These are phyloP conservation scores for Setaria italica DNA, from an alignment of 202 grass and related monocot species.

Conservation along the genomic window DNA sequence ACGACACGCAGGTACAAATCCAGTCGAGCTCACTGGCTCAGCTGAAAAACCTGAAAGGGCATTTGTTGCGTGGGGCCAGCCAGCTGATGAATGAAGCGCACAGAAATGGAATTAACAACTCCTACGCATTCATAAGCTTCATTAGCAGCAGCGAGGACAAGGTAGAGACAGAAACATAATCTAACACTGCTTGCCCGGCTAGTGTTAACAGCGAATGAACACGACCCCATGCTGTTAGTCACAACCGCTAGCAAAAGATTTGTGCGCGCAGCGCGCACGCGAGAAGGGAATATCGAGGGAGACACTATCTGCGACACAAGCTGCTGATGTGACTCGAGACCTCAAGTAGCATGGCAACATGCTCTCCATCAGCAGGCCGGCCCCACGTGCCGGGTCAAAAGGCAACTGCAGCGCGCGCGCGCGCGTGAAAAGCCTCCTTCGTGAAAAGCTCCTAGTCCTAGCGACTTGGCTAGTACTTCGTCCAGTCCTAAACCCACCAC, in stretches of 20 bases:
- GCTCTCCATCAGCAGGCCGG: neutral
- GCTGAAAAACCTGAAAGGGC: neutral
- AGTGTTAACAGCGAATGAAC: neutral
- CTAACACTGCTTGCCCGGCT: too few relatives aligned
- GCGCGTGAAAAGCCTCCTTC: constrained; percentile 15
- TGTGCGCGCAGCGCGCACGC: neutral
- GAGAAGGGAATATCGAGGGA: neutral
- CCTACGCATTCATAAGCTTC: neutral
- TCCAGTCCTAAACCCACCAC: neutral
- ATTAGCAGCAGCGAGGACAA: too few relatives aligned
- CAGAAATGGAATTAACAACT: neutral
- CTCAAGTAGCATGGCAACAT: neutral
- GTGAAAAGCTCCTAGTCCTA: neutral
- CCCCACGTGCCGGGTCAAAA: constrained; percentile 21
- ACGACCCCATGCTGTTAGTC: neutral
- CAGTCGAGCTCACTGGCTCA: neutral
- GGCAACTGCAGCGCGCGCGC: neutral
- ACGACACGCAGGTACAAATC: neutral
- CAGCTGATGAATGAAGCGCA: too few relatives aligned
- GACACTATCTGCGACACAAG: neutral
- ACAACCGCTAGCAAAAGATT: neutral
- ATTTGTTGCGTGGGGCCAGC: neutral
- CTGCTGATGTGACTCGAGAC: neutral
- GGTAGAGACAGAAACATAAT: too few relatives aligned
- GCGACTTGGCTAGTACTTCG: neutral